Percentiles rank a stretch among this genome's conserved stretches.
These are phyloP conservation scores for Wickerhamiella cacticola DNA, from an alignment of 805 yeast genomes.

Conservation along the genomic window DNA sequence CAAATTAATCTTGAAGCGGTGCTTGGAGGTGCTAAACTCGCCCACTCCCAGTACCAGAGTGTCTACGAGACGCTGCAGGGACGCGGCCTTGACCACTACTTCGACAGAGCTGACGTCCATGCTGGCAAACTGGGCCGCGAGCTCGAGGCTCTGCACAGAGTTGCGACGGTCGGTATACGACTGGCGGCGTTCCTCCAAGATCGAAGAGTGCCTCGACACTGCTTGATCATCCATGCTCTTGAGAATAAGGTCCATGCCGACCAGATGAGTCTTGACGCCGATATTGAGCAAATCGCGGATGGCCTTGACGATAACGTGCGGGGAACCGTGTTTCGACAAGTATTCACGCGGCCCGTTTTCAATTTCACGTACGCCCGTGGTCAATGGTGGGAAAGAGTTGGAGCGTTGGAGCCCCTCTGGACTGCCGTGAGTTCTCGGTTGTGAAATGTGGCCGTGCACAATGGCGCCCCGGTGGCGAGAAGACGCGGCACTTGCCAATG, in stretches of 20 bases:
- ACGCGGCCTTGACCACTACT: conserved; percentile 54
- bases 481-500: conserved; percentile 39
- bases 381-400: conserved; percentile 30
- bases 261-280: conserved; percentile 45
- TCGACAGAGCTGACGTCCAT: conserved; percentile 22
- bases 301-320: conserved; percentile 42
- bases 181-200: conserved; percentile 36
- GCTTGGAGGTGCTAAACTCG: conserved; percentile 35
- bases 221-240: conserved; percentile 38
- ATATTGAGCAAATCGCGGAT: conserved; percentile 54
- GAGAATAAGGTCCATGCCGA: conserved; percentile 45
- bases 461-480: conserved; percentile 9
- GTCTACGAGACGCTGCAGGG: conserved; percentile 66
- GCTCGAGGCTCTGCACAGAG: conserved; percentile 15
- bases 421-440: background rate
- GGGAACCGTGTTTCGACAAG: conserved; percentile 23
- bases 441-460: conserved; percentile 12
- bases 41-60: conserved; percentile 60
- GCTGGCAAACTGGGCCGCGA: conserved; percentile 9
- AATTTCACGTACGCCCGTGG: conserved; percentile 39
- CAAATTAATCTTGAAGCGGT: conserved; percentile 46
- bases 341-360: conserved; percentile 33
- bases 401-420: conserved; percentile 21
- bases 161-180: conserved; percentile 12
- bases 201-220: conserved; percentile 36